phyloP scores from a whole-genome alignment of 2,329 filamentous ascomycete genomes.

The Stagonosporopsis vannaccii region DNA sequence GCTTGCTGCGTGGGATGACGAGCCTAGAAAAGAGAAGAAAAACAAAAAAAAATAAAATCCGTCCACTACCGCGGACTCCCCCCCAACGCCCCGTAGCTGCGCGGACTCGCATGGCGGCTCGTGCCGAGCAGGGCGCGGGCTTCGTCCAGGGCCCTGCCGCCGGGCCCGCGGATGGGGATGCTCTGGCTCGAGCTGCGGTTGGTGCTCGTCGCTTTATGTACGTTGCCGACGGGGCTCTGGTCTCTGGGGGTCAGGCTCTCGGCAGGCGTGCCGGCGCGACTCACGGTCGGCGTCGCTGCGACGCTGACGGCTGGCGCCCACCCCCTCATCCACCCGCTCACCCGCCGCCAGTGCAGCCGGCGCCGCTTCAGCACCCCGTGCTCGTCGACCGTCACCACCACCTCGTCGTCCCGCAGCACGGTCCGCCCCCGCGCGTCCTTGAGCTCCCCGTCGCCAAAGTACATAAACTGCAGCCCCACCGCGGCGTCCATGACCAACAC shows the following conservation, averaged over 20 bases:
- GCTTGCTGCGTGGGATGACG: no score
- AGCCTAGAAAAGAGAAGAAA: background rate
- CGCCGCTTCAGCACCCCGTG: conserved; percentile 37
- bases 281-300: conserved; percentile 43
- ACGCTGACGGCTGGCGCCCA: conserved; percentile 65
- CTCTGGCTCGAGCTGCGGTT: conserved; percentile 19
- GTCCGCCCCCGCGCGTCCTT: conserved; percentile 22
- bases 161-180: conserved; percentile 34
- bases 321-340: conserved; percentile 71
- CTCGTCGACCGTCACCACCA: conserved; percentile 54
- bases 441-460: conserved; percentile 59
- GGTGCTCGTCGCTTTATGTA: background rate
- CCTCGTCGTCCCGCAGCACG: conserved; percentile 52
- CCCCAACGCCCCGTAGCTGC: conserved; percentile 38
- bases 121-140: conserved; percentile 47
- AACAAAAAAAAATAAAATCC: background rate
- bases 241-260: conserved; percentile 7
- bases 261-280: conserved; percentile 38
- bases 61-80: conserved; percentile 2
- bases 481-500: conserved; percentile 68
- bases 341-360: conserved; percentile 62
- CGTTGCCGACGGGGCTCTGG: conserved; percentile 16
- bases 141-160: conserved; percentile 41
- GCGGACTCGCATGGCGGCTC: conserved; percentile 43
- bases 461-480: conserved; percentile 68